These are phyloP conservation scores for Peterozyma xylosa DNA, from an alignment of 805 yeast species.

Conservation along the genomic window DNA sequence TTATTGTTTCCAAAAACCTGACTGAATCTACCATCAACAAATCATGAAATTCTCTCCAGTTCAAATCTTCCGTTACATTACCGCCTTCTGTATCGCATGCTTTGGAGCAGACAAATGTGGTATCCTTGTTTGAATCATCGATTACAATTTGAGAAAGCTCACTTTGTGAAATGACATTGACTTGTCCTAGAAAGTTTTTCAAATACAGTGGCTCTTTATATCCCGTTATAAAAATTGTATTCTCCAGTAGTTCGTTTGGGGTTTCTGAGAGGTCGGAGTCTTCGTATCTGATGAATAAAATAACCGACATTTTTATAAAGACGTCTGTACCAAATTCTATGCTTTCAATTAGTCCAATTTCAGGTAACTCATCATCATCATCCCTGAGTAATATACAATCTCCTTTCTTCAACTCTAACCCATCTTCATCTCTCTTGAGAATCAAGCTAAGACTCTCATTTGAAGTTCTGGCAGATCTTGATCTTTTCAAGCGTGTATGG, in stretches of 20 bases:
- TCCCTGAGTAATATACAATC: conserved; percentile 38
- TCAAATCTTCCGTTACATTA: conserved; percentile 26
- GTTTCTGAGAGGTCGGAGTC: conserved; percentile 26
- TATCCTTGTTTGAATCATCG: conserved; percentile 26
- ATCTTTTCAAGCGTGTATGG: too few relatives aligned
- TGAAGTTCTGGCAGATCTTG: neutral
- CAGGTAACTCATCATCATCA: conserved; percentile 23
- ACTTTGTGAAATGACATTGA: conserved; percentile 31
- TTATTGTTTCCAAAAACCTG: conserved; percentile 24
- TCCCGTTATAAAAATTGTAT: conserved; percentile 52
- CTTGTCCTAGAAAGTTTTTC: conserved; percentile 33
- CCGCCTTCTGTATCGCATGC: conserved; percentile 30
- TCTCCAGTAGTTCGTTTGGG: conserved; percentile 17
- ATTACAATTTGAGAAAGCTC: conserved; percentile 25
- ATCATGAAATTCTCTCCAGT: conserved; percentile 26
- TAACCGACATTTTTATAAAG: conserved; percentile 38
- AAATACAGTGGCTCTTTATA: conserved; percentile 35
- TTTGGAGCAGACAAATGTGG: conserved; percentile 31
- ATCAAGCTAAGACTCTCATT: conserved; percentile 11
- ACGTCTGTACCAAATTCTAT: conserved; percentile 42
- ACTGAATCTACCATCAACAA: conserved; percentile 19
- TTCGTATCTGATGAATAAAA: conserved; percentile 35
- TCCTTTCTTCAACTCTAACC: conserved; percentile 42
- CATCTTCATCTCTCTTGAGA: conserved; percentile 37
- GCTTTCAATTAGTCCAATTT: conserved; percentile 42